Percentiles rank a stretch among this genome's conserved stretches.
Evolutionary conservation across 2,329 filamentous ascomycete species (phyloP).

Genomic region (Exophiala mesophila): DNA sequence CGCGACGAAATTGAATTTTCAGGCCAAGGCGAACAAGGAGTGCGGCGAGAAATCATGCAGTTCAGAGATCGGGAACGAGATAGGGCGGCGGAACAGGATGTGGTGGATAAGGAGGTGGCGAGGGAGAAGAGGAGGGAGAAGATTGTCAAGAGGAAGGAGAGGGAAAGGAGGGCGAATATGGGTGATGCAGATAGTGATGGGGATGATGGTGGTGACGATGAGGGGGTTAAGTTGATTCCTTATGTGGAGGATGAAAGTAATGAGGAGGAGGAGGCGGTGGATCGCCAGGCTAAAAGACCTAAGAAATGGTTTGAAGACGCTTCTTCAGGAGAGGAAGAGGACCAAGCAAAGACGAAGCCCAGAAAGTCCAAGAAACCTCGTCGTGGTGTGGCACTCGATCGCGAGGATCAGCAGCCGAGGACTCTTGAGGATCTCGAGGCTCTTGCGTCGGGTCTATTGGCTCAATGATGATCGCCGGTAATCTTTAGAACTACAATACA

Average conservation of each 20-base stretch:
- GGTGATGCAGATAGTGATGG: slow-evolving; percentile 20
- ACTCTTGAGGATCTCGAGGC: slow-evolving; percentile 46
- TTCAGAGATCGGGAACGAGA: slow-evolving; percentile 74
- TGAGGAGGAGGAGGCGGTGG: slow-evolving; percentile 1
- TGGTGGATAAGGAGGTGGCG: slow-evolving; percentile 73
- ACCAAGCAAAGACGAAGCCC: slow-evolving; percentile 26
- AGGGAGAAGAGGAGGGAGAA: slow-evolving; percentile 63
- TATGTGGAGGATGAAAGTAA: slow-evolving; percentile 27
- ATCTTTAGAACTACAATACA: no score
- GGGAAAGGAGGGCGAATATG: slow-evolving; percentile 34
- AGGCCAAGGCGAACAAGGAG: slow-evolving; percentile 67
- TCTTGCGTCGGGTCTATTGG: slow-evolving; percentile 41
- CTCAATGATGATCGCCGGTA: slow-evolving; percentile 2
- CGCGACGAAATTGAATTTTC: slow-evolving; percentile 78
- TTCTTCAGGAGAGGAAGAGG: slow-evolving; percentile 26
- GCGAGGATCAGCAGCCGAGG: slow-evolving; percentile 31
- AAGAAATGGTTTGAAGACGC: slow-evolving; percentile 36
- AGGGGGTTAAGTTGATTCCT: slow-evolving; percentile 31
- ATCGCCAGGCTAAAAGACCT: slow-evolving; percentile 31
- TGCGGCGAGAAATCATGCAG: slow-evolving; percentile 57
- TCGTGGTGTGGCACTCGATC: slow-evolving; percentile 19
- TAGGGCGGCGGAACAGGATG: slow-evolving; percentile 68
- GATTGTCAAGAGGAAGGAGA: slow-evolving; percentile 41
- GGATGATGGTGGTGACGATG: slow-evolving; percentile 31
- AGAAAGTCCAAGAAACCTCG: slow-evolving; percentile 25